phyloP scores from a whole-genome alignment of 257 asterid genomes.

The Jasminum sambac region DNA sequence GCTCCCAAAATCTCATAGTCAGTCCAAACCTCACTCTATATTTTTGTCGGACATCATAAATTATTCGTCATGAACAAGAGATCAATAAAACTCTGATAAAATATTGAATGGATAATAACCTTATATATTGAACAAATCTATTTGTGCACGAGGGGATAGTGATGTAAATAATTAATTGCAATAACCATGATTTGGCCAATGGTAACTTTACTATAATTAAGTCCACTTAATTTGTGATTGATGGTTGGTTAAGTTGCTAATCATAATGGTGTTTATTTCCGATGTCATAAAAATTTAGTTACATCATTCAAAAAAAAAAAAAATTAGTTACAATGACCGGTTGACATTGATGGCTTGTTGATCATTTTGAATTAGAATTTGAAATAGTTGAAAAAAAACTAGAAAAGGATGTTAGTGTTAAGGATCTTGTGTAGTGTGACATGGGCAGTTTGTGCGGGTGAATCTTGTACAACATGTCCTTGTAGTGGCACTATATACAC shows the following conservation, averaged over 20 bases:
- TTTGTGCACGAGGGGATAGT: neutral
- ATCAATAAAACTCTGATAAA: too few species aligned
- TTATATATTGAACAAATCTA: too few species aligned
- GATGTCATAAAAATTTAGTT: neutral
- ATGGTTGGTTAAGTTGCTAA: conserved; percentile 2
- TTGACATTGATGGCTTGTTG: neutral
- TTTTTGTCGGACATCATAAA: too few species aligned
- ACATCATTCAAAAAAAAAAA: too few species aligned
- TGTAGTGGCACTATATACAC: neutral
- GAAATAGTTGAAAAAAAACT: neutral
- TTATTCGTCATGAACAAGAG: too few species aligned
- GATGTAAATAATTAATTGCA: neutral
- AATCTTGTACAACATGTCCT: conserved; percentile 1
- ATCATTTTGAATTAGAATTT: neutral
- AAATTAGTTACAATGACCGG: neutral
- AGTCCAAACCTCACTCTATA: too few species aligned
- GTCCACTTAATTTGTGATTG: neutral
- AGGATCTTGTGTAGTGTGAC: neutral
- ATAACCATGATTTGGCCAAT: neutral
- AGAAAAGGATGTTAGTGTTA: neutral
- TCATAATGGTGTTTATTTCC: neutral
- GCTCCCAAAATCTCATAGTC: too few species aligned
- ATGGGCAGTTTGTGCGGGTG: neutral
- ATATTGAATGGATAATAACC: too few species aligned
- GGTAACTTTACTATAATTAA: neutral